These are phyloP conservation scores for Gossypium rotundifolium DNA, from an alignment of 345 rosid genomes.

Conservation along the genomic window DNA sequence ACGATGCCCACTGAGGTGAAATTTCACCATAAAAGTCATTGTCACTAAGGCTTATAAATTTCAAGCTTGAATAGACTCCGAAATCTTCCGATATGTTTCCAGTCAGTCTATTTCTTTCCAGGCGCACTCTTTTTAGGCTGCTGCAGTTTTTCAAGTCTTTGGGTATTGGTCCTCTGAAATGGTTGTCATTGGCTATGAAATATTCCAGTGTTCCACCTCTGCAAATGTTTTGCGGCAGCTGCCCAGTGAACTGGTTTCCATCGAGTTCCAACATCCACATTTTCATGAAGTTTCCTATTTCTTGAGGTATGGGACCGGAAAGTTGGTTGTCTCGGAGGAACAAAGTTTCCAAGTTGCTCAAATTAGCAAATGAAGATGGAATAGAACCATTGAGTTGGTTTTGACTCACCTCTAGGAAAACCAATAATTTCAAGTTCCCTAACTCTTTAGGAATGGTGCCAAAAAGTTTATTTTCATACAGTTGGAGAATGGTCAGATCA, in stretches of 20 bases:
- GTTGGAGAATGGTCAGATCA: neutral
- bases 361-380: neutral
- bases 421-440: too few species aligned
- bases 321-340: neutral
- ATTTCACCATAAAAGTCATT: neutral
- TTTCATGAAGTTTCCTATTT: neutral
- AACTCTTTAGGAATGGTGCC: neutral
- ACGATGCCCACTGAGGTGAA: neutral
- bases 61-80: neutral
- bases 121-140: neutral
- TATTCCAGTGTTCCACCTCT: neutral
- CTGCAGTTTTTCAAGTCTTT: neutral
- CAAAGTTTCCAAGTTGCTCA: neutral
- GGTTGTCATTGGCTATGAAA: neutral
- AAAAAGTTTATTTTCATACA: neutral
- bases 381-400: neutral
- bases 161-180: neutral
- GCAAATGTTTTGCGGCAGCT: neutral
- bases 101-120: neutral
- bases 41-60: neutral
- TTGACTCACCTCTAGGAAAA: neutral
- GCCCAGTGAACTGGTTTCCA: neutral
- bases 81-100: neutral
- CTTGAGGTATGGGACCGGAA: neutral
- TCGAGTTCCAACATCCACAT: neutral